Base-by-base conservation (phyloP, 2,329 filamentous ascomycete genomes). In the Pleomassaria siparia region DNA sequence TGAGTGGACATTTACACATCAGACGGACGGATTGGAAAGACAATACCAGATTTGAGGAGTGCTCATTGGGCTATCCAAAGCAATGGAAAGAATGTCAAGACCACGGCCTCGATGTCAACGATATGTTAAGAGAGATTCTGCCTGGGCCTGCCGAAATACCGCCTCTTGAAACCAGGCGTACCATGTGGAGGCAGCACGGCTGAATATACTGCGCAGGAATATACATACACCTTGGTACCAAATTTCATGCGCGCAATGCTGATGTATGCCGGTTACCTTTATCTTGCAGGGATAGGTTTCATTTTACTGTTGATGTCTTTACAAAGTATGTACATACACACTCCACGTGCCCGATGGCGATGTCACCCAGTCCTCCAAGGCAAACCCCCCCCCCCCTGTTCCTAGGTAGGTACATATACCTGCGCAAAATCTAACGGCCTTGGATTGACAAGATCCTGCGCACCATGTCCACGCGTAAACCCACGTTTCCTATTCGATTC, bases 11-110 rank as follows among this genome's bases (percentile, higher is more conserved):
- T 53, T 51, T 77, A 16, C 75, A 77, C 42, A 69, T 76, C 11
- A 56, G 74, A 28, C 57, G 75, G 12, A 77, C 75, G 3, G 75
- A 77, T 52, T 77, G 73, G 72, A 71, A 67, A 33, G 73, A 76
- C 51, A 63, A 68, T 12, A 74, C 74, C 25, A 64, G 75, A 16
- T 77, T 76, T 47, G 75, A 77, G 54, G 75, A 77, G 54, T 70
- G 72, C 40, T 74, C 70, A 45, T 50, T 76, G 40, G 75, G 75
- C n/a, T 77, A 77, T 53, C 75, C 74, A 21, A 56, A 69, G 42
- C 74, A 77, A 46, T 77, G 75, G 75, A 67, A 74, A 43, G 66
- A 73, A 6, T 72, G 69, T 35, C 70, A 71, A 40, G 68, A 72
- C 13, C 64, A 58, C 7, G 75, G 74, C 4, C 51, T 75, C 45